Conservation (phyloP, 345 rosid genomes). For the Stellera chamaejasme region DNA sequence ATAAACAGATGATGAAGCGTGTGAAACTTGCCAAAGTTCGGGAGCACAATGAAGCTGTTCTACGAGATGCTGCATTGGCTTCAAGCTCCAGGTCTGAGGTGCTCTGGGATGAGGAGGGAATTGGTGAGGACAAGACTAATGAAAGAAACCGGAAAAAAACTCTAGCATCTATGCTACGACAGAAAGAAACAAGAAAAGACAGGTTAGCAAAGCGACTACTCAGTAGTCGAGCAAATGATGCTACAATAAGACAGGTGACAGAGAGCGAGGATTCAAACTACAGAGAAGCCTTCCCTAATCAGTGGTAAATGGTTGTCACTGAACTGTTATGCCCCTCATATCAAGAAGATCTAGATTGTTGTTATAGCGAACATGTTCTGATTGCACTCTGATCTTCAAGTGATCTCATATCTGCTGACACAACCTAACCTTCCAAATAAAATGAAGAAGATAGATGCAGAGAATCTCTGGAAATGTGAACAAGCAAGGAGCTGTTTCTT, state of each 20-base stretch:
- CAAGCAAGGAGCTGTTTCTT: no score
- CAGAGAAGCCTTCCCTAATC: constrained; percentile 76
- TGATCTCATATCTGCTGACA: no score
- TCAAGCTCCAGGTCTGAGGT: constrained; percentile 61
- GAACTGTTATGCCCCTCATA: not conserved
- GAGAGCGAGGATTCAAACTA: constrained; percentile 46
- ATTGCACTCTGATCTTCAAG: no score
- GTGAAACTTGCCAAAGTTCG: constrained; percentile 69
- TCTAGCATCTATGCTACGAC: constrained; percentile 50
- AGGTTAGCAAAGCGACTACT: constrained; percentile 49
- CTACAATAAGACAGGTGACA: constrained; percentile 37
- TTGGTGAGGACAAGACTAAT: constrained; percentile 19
- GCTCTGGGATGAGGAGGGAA: constrained; percentile 32
- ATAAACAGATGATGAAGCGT: constrained; percentile 37
- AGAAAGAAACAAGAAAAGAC: constrained; percentile 59
- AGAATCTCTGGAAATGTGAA: no score
- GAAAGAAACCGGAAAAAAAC: constrained; percentile 49
- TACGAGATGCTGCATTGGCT: constrained; percentile 70
- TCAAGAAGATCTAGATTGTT: no score
- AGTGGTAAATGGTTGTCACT: constrained; percentile 41
- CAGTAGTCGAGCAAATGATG: constrained; percentile 41
- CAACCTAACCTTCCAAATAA: no score
- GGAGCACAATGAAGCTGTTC: constrained; percentile 68
- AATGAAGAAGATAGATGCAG: no score
- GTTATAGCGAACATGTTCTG: no score